Evolutionary conservation across 2,329 filamentous ascomycete genomes (phyloP), one percentile per base, ranked within the genome.

Genomic region (Macrophomina pseudophaseolina): DNA sequence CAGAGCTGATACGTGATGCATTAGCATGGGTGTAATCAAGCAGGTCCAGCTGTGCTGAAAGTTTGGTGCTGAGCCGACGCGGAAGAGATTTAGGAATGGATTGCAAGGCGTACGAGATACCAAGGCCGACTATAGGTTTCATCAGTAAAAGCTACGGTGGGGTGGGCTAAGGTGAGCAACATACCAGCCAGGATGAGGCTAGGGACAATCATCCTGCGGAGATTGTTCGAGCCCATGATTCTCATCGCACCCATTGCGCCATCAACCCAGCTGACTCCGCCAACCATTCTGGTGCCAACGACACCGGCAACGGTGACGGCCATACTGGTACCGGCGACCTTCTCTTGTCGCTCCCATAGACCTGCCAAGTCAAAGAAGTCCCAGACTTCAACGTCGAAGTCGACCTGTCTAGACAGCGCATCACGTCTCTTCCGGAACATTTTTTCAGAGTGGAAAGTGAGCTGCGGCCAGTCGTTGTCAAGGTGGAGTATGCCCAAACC

Each of bases 11-110:
- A 64, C 95, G 91, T 18, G 86, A 84, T 52, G 93, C 88, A 81
- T 99, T 99, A 70, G 87, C 81, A 79, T 99, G 95, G 1, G 95
- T 92, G 76, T 98, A 99, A 81, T 99, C 95, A 74, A 97, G 88
- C 18, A 91, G 86, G 7, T 87, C 82, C 44, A 99, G 88, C 73
- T 93, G 92, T 38, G 87, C 83, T 2, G 93, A 90, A 67, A 99
- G 91, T 81, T 98, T 98, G 74, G 86, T 86, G 49, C 91, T 90
- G 5, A 99, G 87, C 11, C 93, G 93, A 64, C 90, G 90, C 1
- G 95, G 95, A 0, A 99, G 88, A 0, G 94, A 95, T 64, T 90
- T 87, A 23, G 95, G 95, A 70, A 99, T 96, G 70, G 94, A 92
- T 67, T 90, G 89, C 30, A 99, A 82, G 66, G 97, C 84, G 77